Conservation (phyloP, 2,329 filamentous ascomycete genomes). For the Cytospora paraplurivora region DNA sequence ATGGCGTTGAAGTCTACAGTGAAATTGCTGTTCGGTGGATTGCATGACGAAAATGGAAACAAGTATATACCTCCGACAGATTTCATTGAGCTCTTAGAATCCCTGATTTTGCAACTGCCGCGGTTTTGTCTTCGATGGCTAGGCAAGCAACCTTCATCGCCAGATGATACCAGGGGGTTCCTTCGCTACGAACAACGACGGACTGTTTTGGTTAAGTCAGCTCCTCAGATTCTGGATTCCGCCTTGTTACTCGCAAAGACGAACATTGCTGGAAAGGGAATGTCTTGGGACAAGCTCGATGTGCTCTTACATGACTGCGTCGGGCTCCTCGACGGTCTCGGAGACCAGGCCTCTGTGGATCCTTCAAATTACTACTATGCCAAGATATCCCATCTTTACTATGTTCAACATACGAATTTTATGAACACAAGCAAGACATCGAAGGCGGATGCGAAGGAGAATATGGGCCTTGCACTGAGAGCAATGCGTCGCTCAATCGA, state of each 20-base stretch:
- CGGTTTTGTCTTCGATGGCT: slow-evolving; percentile 64
- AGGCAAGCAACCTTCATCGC: slow-evolving; percentile 56
- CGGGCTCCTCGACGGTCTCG: slow-evolving; percentile 55
- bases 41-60: slow-evolving; percentile 26
- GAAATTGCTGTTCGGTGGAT: slow-evolving; percentile 43
- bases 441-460: slow-evolving; percentile 32
- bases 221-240: slow-evolving; percentile 62
- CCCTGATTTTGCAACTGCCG: slow-evolving; percentile 60
- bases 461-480: slow-evolving; percentile 45
- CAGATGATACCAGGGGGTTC: slow-evolving; percentile 57
- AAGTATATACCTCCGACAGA: slow-evolving; percentile 29
- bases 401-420: slow-evolving; percentile 53
- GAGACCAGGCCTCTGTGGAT: slow-evolving; percentile 41
- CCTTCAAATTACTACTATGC: slow-evolving; percentile 54
- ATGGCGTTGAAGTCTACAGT: slow-evolving; percentile 57
- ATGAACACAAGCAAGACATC: slow-evolving; percentile 39
- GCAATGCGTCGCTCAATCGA: slow-evolving; percentile 67
- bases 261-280: slow-evolving; percentile 49
- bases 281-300: slow-evolving; percentile 59
- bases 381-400: slow-evolving; percentile 73
- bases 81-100: slow-evolving; percentile 49
- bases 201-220: slow-evolving; percentile 52
- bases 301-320: slow-evolving; percentile 59
- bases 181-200: slow-evolving; percentile 64
- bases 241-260: slow-evolving; percentile 58